These are phyloP conservation scores for Nicotiana benthamiana DNA, from an alignment of 257 asterid species.

Conservation along the genomic window DNA sequence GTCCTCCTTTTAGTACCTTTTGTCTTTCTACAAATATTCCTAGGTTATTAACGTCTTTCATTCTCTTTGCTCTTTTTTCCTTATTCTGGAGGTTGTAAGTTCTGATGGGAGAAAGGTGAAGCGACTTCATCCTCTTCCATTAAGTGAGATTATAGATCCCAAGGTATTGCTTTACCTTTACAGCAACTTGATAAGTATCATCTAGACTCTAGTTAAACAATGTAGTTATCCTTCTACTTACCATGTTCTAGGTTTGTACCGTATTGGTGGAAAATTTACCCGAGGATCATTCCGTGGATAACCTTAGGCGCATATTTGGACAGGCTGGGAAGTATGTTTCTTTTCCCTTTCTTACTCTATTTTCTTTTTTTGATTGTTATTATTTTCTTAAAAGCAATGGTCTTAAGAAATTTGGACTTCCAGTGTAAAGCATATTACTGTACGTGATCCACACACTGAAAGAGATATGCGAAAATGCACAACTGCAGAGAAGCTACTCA, in stretches of 20 bases:
- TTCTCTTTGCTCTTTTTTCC: neutral
- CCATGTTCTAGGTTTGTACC: constrained; percentile 61
- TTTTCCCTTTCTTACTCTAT: neutral
- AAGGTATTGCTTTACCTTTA: constrained; percentile 39
- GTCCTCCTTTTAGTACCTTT: neutral
- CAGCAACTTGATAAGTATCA: neutral
- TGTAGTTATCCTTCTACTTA: neutral
- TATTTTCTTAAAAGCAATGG: neutral
- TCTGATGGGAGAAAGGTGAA: constrained; percentile 73
- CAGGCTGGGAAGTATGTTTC: constrained; percentile 77
- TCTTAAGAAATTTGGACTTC: constrained; percentile 19
- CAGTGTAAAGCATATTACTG: constrained; percentile 55
- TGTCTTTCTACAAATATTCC: neutral
- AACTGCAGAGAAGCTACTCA: constrained; percentile 78
- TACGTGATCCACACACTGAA: constrained; percentile 71
- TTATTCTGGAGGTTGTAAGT: constrained; percentile 62
- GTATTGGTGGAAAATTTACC: constrained; percentile 96
- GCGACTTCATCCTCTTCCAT: constrained; percentile 67
- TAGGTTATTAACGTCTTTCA: neutral
- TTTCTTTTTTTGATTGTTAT: neutral
- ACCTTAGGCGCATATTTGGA: constrained; percentile 70
- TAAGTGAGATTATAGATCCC: constrained; percentile 64
- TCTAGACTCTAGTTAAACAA: neutral
- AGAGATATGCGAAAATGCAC: constrained; percentile 59
- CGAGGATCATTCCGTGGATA: constrained; percentile 83